Conservation (phyloP, 2,329 filamentous ascomycete genomes). For the Ampelomyces quisqualis region DNA sequence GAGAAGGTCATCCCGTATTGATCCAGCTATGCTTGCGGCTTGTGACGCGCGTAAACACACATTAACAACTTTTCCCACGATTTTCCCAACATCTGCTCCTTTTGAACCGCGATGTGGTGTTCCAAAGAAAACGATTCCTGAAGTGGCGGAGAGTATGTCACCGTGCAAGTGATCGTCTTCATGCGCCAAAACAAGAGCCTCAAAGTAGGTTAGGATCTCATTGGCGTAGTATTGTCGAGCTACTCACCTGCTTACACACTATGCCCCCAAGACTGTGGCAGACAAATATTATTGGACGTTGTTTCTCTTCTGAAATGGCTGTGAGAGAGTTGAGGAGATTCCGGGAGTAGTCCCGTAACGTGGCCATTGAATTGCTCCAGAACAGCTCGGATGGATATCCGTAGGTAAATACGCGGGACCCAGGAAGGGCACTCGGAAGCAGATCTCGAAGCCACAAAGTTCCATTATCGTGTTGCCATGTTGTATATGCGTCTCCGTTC, state of each 20-base stretch:
- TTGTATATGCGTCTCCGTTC: constrained; percentile 43
- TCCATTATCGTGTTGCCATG: constrained; percentile 41
- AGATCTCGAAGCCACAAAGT: constrained; percentile 44
- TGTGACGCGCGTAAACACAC: constrained; percentile 12
- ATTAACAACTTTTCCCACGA: constrained; percentile 16
- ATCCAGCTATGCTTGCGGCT: constrained; percentile 11
- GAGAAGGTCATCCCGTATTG: constrained; percentile 17
- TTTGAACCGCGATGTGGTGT: constrained; percentile 22
- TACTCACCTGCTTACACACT: constrained; percentile 25
- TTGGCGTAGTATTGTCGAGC: constrained; percentile 1
- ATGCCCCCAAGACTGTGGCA: constrained; percentile 27
- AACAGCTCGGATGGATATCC: constrained; percentile 25
- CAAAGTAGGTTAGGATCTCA: constrained; percentile 7
- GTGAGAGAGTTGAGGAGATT: constrained; percentile 16
- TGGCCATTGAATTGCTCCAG: constrained; percentile 20
- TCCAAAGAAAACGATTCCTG: constrained; percentile 21
- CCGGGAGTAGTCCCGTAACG: constrained; percentile 17
- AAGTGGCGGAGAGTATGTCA: constrained; percentile 15
- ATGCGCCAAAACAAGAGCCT: constrained; percentile 23
- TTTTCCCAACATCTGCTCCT: constrained; percentile 16
- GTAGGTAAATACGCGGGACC: constrained; percentile 24
- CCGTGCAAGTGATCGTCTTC: constrained; percentile 13
- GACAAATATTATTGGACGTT: constrained; percentile 24
- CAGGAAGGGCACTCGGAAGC: constrained; percentile 30
- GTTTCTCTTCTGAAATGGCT: constrained; percentile 6